Evolutionary conservation across 352 stramenopile species (phyloP), one percentile per base, ranked within the genome.

Genomic region (Phytopythium vexans): DNA sequence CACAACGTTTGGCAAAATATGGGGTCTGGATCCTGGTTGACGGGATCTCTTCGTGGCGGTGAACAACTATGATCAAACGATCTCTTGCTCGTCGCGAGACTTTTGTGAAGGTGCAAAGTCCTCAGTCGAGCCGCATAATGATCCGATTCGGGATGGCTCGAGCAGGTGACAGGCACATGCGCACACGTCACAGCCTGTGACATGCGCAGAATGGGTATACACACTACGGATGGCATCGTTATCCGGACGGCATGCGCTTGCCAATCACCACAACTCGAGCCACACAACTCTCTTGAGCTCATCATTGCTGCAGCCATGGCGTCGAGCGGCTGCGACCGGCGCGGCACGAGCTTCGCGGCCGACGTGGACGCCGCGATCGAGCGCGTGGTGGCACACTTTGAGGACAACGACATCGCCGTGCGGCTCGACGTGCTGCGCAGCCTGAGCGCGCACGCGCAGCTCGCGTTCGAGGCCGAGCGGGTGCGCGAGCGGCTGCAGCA

Each of bases 351-450:
- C 67, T 74, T 88, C 50, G 73, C 71, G 41, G 41, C 53, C 35
- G 70, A 81, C 41, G 63, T 91, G 33, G 74, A 88, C 66, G 75
- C 67, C 10, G 72, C 75, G 14, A 88, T 89, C 58, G 80, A 91
- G 72, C 77, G 77, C 44, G 68, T 89, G 34, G 77, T 92, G 8
- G 52, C 71, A 21, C 74, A 92, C 35, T 89, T 92, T 41, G 82
- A 92, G 42, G 69, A 80, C 31, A 78, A 70, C 48, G 77, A 92
- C 47, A 37, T 86, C 35, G 82, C 78, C 21, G 53, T 92, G 56
- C 78, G 82, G 14, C 50, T 88, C 16, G 82, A 92, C 41, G 77
- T 88, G 50, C 61, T 92, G 47, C 77, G 82, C 11, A 68, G 68
- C 7, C 63, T 92, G 37, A 74, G 72, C 34, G 62, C 57, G 36